Base-by-base conservation (phyloP, 192 early-diverging fungal species). In the Podila minutissima region DNA sequence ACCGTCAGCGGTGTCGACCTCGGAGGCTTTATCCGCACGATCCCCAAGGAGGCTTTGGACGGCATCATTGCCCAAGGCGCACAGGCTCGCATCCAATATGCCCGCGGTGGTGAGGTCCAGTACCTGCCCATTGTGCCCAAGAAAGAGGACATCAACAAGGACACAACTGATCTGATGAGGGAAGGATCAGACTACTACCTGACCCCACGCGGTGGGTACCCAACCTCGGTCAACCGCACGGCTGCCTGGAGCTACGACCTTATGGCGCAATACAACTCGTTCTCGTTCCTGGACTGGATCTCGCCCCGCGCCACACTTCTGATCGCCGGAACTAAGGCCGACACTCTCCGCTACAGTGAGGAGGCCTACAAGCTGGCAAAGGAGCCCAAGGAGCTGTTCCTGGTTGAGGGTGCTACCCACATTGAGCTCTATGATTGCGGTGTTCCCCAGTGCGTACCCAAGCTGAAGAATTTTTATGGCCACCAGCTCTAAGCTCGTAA, bases 311-410 rank as follows among this genome's bases (percentile, higher is more conserved):
- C 76, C 12, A 5, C 72, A 19, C 58, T 79, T 35, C 35, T 69
- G 17, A 67, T 79, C 64, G 76, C 76, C 15, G 76, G 76, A 46
- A 50, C 69, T 17, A 62, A 72, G n/a, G 76, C 76, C n/a, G 76
- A 79, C 33, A 79, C 76, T 7, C n/a, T 79, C 55, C 17, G 32
- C 19, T 72, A 50, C 28, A 79, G 76, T 35, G 15, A 72, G 35
- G 46, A 66, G 20, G 76, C 59, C 0, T 67, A 55, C 12, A 20
- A 41, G 4, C 26, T 41, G 58, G 70, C 70, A 1, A 61, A 35
- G 3, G 76, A 79, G 29, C 70, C 70, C 63, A 79, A 79, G 37
- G 76, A 79, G 29, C 31, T 79, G 5, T 72, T 62, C 31, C 24
- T 72, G 29, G 48, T 79, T 20, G 64, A 79, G 3, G 76, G 70